Evolutionary conservation across 495 filamentous ascomycete genomes (phyloP), one percentile per base, ranked within the genome.

Genomic region (Platismatia glauca): DNA sequence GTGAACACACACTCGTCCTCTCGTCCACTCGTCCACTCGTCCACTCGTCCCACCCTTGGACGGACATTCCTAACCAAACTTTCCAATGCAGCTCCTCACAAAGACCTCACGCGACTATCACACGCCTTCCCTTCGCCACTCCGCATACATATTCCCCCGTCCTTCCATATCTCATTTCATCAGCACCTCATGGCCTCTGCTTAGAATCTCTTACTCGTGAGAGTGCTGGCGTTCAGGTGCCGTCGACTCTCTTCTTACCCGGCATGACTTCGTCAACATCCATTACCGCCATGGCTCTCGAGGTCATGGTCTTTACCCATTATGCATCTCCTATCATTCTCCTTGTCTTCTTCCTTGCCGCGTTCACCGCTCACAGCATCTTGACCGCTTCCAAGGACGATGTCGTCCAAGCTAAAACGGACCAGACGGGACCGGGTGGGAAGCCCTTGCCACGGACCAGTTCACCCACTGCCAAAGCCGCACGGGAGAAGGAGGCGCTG

Each of bases 391-490:
- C 67, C 46, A 72, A 78, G 65, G 67, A 72, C 59, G 72, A 74
- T 66, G 64, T 72, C 64, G 60, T 76, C 72, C 55, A 52, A 63
- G 72, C 62, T 58, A 59, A 55, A 55, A 70, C 68, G 37, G 67
- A 68, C 50, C 70, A 67, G 37, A 76, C 75, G 7, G 89, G 91
- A 18, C 91, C 90, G 0, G 89, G 88, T 41, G 91, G 91, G 58
- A 89, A 91, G 70, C 89, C 89, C 20, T 76, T 95, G 29, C 90
- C 91, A 38, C 78, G 78, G 65, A 76, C 78, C 58, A 61, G 38
- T 16, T 62, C 50, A 31, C 63, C 68, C 9, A 63, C 65, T 27
- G 60, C 63, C 7, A 71, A 69, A 62, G 67, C 60, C 15, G 57
- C 50, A 6, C 50, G 66, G 55, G 68, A 67, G 58, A 67, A 65